Evolutionary conservation across 108 stramenopile species (phyloP).

Genomic region (Chaetoceros muelleri): DNA sequence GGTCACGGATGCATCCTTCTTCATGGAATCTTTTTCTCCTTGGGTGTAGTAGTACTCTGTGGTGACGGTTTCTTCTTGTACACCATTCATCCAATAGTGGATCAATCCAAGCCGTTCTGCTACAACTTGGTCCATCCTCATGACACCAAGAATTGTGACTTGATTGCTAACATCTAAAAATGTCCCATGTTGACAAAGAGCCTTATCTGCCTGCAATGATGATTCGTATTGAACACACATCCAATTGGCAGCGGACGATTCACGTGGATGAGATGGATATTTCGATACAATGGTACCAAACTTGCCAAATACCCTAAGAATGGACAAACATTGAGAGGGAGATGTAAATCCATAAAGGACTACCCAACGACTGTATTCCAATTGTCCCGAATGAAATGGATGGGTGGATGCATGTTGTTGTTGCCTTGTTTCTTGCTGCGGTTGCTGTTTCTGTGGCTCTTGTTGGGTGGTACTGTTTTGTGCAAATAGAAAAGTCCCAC

Average conservation of each 20-base stretch:
- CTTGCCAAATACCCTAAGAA: slow-evolving; percentile 5
- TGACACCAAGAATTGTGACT: not conserved
- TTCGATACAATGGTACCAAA: slow-evolving; percentile 6
- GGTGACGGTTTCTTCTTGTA: not conserved
- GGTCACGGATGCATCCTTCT: not conserved
- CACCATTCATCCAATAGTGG: not conserved
- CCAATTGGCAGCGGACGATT: slow-evolving; percentile 9
- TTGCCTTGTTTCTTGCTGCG: too few species aligned
- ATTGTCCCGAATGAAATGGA: not conserved
- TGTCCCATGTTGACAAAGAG: slow-evolving; percentile 9
- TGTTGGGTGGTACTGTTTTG: too few species aligned
- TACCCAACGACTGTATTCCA: slow-evolving; percentile 8
- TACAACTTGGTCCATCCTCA: not conserved
- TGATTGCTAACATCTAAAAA: not conserved
- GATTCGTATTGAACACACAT: slow-evolving; percentile 14
- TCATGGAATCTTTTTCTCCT: not conserved
- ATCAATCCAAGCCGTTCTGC: not conserved
- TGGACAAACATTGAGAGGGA: slow-evolving; percentile 1
- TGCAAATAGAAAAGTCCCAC: too few species aligned
- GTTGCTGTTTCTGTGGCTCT: too few species aligned
- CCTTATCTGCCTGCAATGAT: slow-evolving; percentile 14
- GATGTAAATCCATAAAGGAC: slow-evolving; percentile 13
- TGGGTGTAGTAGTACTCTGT: too few species aligned
- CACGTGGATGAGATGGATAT: not conserved
- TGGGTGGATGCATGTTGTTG: not conserved